phyloP scores from a whole-genome alignment of 2,329 filamentous ascomycete genomes.

The Colletotrichum cordylinicola region DNA sequence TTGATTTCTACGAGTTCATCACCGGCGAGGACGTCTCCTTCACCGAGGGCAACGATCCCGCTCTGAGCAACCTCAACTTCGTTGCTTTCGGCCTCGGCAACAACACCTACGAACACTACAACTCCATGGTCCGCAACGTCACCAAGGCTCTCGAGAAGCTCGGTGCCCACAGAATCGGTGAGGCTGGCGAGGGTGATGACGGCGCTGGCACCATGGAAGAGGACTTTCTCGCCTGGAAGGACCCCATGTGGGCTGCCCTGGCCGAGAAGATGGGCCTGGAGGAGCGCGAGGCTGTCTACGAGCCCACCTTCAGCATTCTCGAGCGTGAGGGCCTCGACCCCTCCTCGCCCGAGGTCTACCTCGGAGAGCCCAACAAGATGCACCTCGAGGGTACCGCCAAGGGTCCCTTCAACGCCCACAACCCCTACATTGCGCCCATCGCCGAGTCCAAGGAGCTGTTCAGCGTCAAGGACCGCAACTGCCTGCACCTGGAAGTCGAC shows the following conservation, averaged over 20 bases:
- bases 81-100: slow-evolving; percentile 97
- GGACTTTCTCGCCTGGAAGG: slow-evolving; percentile 98
- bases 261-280: slow-evolving; percentile 85
- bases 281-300: slow-evolving; percentile 95
- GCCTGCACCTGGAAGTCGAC: slow-evolving; percentile 94
- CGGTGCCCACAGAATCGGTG: slow-evolving; percentile 83
- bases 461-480: slow-evolving; percentile 88
- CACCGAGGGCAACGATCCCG: slow-evolving; percentile 74
- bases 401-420: slow-evolving; percentile 94
- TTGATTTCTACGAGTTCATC: slow-evolving; percentile 98
- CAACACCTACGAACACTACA: slow-evolving; percentile 99
- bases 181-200: slow-evolving; percentile 94
- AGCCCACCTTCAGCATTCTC: slow-evolving; percentile 85
- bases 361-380: slow-evolving; percentile 95
- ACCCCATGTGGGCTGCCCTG: slow-evolving; percentile 95
- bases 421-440: slow-evolving; percentile 95
- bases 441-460: slow-evolving; percentile 91
- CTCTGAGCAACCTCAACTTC: slow-evolving; percentile 86
- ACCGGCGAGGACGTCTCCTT: slow-evolving; percentile 82
- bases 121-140: slow-evolving; percentile 95
- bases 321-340: slow-evolving; percentile 76
- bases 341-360: slow-evolving; percentile 83
- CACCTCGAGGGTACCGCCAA: slow-evolving; percentile 85
- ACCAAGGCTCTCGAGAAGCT: slow-evolving; percentile 81
- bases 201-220: slow-evolving; percentile 99